phyloP scores from a whole-genome alignment of 441 rosid species.

The Pelargonium citronellum region DNA sequence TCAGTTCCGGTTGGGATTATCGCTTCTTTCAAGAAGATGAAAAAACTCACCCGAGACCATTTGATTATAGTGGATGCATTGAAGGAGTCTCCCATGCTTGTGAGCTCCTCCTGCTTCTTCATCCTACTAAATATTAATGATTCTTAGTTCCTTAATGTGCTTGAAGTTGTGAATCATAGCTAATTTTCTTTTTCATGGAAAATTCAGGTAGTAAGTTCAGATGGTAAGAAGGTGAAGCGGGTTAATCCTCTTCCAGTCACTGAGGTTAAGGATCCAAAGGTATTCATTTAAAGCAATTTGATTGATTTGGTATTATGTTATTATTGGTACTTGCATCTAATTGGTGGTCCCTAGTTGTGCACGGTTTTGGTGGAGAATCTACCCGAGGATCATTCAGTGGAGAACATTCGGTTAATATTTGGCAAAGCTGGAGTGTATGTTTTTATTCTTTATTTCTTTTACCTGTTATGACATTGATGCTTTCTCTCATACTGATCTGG shows the following conservation, averaged over 20 bases:
- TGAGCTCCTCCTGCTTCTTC: slow-evolving; percentile 28
- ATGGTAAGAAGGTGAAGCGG: slow-evolving; percentile 82
- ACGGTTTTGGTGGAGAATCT: slow-evolving; percentile 92
- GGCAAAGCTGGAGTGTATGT: slow-evolving; percentile 75
- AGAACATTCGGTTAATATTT: slow-evolving; percentile 58
- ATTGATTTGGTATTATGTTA: slow-evolving; percentile 3
- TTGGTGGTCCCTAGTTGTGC: slow-evolving; percentile 50
- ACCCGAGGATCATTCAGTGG: slow-evolving; percentile 78
- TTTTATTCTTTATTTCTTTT: slow-evolving; percentile 8
- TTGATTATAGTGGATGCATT: slow-evolving; percentile 52
- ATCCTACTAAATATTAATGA: slow-evolving; percentile 3
- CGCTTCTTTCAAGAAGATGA: slow-evolving; percentile 69
- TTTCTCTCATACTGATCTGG: not conserved
- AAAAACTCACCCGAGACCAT: slow-evolving; percentile 60
- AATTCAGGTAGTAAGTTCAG: slow-evolving; percentile 56
- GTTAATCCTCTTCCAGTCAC: slow-evolving; percentile 49
- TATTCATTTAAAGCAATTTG: slow-evolving; percentile 28
- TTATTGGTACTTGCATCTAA: slow-evolving; percentile 24
- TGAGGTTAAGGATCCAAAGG: slow-evolving; percentile 74
- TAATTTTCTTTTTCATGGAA: not conserved
- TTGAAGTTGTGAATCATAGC: slow-evolving; percentile 3
- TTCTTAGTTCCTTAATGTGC: not conserved
- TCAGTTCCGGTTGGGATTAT: slow-evolving; percentile 68
- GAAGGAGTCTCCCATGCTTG: slow-evolving; percentile 70
- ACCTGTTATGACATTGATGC: slow-evolving; percentile 7